Evolutionary conservation across 1,139 yeast species (phyloP).

Genomic region (Meyerozyma guilliermondii): DNA sequence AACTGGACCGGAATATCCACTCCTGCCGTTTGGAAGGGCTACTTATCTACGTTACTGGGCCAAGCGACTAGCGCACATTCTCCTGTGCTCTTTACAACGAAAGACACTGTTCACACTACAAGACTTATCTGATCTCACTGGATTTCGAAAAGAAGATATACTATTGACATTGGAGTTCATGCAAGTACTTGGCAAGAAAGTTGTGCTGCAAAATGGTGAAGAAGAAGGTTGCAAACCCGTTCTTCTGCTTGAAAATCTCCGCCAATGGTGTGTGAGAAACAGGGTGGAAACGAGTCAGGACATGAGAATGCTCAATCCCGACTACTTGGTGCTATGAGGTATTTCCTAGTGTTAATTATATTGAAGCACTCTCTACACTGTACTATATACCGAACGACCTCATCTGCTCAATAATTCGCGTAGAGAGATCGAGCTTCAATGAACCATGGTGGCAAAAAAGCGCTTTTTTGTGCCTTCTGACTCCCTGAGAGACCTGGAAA

Average conservation of each 20-base stretch:
- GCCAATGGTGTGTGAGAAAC: constrained; percentile 25
- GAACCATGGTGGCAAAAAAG: background rate
- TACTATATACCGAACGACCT: background rate
- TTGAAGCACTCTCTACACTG: background rate
- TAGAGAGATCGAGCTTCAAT: background rate
- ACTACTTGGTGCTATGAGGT: constrained; percentile 13
- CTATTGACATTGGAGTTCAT: constrained; percentile 58
- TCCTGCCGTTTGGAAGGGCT: constrained; percentile 73
- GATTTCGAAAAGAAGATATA: constrained; percentile 68
- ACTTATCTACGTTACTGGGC: constrained; percentile 83
- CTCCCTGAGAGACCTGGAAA: background rate
- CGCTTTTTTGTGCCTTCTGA: background rate
- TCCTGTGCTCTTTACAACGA: constrained; percentile 10
- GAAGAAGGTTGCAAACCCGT: constrained; percentile 9
- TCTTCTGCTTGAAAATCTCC: constrained; percentile 20
- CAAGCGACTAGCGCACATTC: constrained; percentile 24
- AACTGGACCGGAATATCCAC: constrained; percentile 91
- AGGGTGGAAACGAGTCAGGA: constrained; percentile 21
- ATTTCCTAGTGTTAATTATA: background rate
- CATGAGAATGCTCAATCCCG: constrained; percentile 21
- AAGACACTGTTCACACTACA: constrained; percentile 36
- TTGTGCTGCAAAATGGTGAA: constrained; percentile 17
- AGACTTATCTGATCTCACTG: constrained; percentile 54
- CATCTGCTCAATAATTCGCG: background rate
- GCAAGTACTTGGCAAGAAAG: constrained; percentile 27